Evolutionary conservation across 805 yeast genomes (phyloP).

Genomic region (Starmera pachycereana): DNA sequence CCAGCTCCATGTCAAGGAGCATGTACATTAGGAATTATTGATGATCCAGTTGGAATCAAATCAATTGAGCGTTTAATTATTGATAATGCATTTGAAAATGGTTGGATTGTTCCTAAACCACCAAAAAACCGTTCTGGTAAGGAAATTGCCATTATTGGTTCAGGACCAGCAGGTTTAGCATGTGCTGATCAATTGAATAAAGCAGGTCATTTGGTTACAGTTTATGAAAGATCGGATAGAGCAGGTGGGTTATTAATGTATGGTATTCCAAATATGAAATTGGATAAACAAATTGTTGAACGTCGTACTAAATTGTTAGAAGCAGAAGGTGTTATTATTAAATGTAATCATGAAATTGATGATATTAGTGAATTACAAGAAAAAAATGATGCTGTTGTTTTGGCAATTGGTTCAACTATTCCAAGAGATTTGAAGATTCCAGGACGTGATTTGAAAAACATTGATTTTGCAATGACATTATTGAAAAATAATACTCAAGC

Average conservation of each 20-base stretch:
- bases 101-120: slow-evolving; percentile 85
- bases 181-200: slow-evolving; percentile 94
- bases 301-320: slow-evolving; percentile 85
- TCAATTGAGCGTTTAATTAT: slow-evolving; percentile 93
- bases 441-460: slow-evolving; percentile 83
- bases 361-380: slow-evolving; percentile 63
- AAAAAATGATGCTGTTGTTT: slow-evolving; percentile 70
- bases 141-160: slow-evolving; percentile 79
- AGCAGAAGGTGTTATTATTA: slow-evolving; percentile 81
- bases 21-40: slow-evolving; percentile 85
- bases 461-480: slow-evolving; percentile 91
- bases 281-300: slow-evolving; percentile 86
- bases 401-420: slow-evolving; percentile 92
- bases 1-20: slow-evolving; percentile 99
- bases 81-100: slow-evolving; percentile 92
- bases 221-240: slow-evolving; percentile 89
- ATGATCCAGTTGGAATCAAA: slow-evolving; percentile 93
- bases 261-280: slow-evolving; percentile 98
- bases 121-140: slow-evolving; percentile 80
- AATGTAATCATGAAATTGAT: slow-evolving; percentile 73
- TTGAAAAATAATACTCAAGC: slow-evolving; percentile 86
- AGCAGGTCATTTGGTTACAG: slow-evolving; percentile 90
- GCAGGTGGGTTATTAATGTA: slow-evolving; percentile 97
- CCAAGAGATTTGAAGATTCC: slow-evolving; percentile 93
- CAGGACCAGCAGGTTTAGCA: slow-evolving; percentile 96